Percentiles rank a stretch among this genome's conserved stretches.
Evolutionary conservation across 2,329 filamentous ascomycete genomes (phyloP).

Genomic region (Simplicillium aogashimaense): DNA sequence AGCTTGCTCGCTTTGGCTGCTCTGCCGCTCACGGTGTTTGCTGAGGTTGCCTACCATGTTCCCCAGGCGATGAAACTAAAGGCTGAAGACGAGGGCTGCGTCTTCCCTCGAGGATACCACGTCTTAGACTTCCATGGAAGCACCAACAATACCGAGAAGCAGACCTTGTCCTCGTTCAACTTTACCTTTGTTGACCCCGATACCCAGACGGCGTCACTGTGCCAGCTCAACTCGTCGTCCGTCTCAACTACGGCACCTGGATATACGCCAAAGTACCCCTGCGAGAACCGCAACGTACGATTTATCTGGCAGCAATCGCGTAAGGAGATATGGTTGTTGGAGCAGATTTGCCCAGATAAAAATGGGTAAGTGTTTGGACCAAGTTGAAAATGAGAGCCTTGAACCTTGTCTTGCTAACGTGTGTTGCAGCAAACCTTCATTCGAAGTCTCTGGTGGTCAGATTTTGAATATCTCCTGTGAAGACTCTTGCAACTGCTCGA

Average conservation of each 20-base stretch:
- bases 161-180: conserved; percentile 12
- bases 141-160: conserved; percentile 17
- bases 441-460: conserved; percentile 19
- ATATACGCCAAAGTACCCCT: conserved; percentile 27
- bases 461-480: too few relatives aligned
- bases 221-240: conserved; percentile 33
- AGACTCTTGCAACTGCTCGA: too few relatives aligned
- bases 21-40: neutral
- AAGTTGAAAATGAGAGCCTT: neutral
- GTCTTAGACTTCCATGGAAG: conserved; percentile 26
- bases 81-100: conserved; percentile 16
- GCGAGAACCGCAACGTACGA: conserved; percentile 27
- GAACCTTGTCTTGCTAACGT: conserved; percentile 3
- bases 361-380: conserved; percentile 22
- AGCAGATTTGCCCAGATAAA: conserved; percentile 29
- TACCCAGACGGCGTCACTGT: conserved; percentile 30
- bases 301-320: conserved; percentile 28
- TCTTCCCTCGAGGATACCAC: conserved; percentile 26
- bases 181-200: conserved; percentile 30
- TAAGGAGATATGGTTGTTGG: conserved; percentile 28
- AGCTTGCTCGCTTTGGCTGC: neutral
- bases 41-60: conserved; percentile 13
- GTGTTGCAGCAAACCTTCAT: conserved; percentile 14
- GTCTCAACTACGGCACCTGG: conserved; percentile 19
- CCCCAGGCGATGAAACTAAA: conserved; percentile 14